Evolutionary conservation across 441 rosid genomes (phyloP), one percentile per base, ranked within the genome.

Genomic region (Croton setiger): DNA sequence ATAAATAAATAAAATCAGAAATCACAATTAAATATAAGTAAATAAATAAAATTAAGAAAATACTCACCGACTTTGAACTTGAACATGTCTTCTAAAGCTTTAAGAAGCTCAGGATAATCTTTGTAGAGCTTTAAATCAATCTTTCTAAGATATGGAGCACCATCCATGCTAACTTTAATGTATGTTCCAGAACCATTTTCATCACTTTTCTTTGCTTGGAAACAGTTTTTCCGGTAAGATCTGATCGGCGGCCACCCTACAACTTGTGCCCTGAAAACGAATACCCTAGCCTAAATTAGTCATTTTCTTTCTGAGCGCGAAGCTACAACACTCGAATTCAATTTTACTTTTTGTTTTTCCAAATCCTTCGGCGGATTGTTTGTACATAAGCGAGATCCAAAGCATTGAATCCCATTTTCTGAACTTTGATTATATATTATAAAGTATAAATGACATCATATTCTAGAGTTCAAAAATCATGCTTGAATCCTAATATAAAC

Each of bases 171-270:
- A 23, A 90, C 94, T 78, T 90, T 91, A 69, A 91, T 82, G 49
- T 72, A 87, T 20, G 82, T 80, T 66, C 85, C 88, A 59, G 73
- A 66, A 36, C 72, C 76, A 72, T 85, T 89, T 37, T 74, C 52
- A 71, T 85, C 91, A 1, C 39, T 65, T 70, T 88, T 85, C 85
- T 79, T 87, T 8, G 80, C 60, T 41, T 87, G 90, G 45, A 86
- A 43, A 72, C 68, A 84, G 60, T 79, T 88, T 74, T 91, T 88
- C 41, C 93, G 70, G 79, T 85, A 82, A 8, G 93, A 87, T 74
- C 85, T 74, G 59, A 91, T 72, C 0, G 97, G 95, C 0, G 97
- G 97, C 97, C 95, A 91, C 41, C 97, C 97, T 43, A 87, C 86
- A 52, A 87, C 82, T 59, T 86, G 95, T 58, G 89, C 83, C 80